These are phyloP conservation scores for Phytopythium boreale DNA, from an alignment of 352 stramenopile genomes.

Conservation along the genomic window DNA sequence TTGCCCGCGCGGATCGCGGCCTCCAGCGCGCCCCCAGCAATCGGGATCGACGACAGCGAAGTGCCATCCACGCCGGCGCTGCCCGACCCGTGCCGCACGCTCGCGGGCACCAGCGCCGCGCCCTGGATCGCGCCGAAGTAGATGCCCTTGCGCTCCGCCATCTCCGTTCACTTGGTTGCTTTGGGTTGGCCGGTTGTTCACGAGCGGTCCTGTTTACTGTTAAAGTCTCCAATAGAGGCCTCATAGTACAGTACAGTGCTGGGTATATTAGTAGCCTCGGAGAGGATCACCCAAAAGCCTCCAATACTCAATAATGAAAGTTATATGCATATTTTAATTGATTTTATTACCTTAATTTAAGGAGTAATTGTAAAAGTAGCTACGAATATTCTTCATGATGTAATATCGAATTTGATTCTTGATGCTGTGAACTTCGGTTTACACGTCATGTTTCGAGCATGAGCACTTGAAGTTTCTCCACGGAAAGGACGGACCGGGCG, in stretches of 20 bases:
- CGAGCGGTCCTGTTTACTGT: not conserved
- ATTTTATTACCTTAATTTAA: too few species aligned
- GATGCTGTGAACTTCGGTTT: not conserved
- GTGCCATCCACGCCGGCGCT: not conserved
- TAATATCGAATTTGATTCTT: not conserved
- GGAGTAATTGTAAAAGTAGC: too few species aligned
- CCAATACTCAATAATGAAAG: not conserved
- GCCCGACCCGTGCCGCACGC: constrained; percentile 19
- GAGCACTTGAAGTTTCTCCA: constrained; percentile 3
- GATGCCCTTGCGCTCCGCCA: constrained; percentile 77
- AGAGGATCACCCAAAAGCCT: not conserved
- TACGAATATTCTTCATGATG: too few species aligned
- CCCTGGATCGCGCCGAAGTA: constrained; percentile 76
- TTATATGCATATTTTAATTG: too few species aligned
- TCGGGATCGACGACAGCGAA: constrained; percentile 10
- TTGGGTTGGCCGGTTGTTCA: not conserved
- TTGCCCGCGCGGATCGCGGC: constrained; percentile 75
- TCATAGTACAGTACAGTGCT: not conserved
- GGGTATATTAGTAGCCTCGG: not conserved
- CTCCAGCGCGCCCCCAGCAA: constrained; percentile 42
- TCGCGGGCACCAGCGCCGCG: constrained; percentile 36
- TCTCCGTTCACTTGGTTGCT: constrained; percentile 10
- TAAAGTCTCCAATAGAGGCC: not conserved
- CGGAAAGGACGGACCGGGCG: not conserved
- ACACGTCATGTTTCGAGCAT: not conserved